Percentiles rank a stretch among this genome's conserved stretches.
These are phyloP conservation scores for Boletellus deceptivus DNA, from an alignment of 1,284 basidiomycete genomes.

Conservation along the genomic window DNA sequence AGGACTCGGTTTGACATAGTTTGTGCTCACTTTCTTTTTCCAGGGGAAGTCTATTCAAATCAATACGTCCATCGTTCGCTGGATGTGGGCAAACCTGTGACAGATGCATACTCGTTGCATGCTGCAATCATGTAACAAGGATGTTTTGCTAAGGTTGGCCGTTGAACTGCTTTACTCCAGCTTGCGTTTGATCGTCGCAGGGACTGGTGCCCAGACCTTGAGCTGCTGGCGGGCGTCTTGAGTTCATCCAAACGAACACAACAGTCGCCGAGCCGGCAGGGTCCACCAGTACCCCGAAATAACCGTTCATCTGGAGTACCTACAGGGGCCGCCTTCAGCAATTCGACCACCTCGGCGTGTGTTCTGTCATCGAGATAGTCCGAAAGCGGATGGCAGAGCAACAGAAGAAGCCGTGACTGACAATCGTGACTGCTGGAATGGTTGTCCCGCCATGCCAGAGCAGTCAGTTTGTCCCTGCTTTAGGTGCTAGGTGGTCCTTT, in stretches of 20 bases:
- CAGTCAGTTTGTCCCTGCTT: constrained; percentile 14
- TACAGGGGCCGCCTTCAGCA: constrained; percentile 34
- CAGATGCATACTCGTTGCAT: constrained; percentile 33
- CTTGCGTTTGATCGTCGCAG: constrained; percentile 14
- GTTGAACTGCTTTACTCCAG: constrained; percentile 7
- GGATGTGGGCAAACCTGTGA: constrained; percentile 26
- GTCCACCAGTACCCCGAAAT: constrained; percentile 23
- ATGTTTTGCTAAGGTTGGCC: constrained; percentile 30
- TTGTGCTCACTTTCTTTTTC: constrained; percentile 32
- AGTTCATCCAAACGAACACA: constrained; percentile 25
- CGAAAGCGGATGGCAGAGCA: constrained; percentile 36
- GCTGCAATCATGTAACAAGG: constrained; percentile 35
- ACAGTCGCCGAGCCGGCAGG: constrained; percentile 24
- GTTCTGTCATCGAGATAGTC: constrained; percentile 32
- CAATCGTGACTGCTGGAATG: constrained; percentile 11
- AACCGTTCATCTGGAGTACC: constrained; percentile 25
- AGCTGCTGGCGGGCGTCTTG: constrained; percentile 31
- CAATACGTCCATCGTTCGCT: constrained; percentile 32
- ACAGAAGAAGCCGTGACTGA: constrained; percentile 30
- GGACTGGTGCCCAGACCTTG: constrained; percentile 29
- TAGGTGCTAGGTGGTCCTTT: constrained; percentile 13
- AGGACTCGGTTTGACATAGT: constrained; percentile 30
- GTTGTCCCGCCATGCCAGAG: constrained; percentile 8
- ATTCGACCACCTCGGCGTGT: constrained; percentile 37
- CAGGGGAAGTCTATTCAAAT: constrained; percentile 27